phyloP scores from a whole-genome alignment of 2,329 filamentous ascomycete genomes.

The Ophiocordyceps camponoti-floridani region DNA sequence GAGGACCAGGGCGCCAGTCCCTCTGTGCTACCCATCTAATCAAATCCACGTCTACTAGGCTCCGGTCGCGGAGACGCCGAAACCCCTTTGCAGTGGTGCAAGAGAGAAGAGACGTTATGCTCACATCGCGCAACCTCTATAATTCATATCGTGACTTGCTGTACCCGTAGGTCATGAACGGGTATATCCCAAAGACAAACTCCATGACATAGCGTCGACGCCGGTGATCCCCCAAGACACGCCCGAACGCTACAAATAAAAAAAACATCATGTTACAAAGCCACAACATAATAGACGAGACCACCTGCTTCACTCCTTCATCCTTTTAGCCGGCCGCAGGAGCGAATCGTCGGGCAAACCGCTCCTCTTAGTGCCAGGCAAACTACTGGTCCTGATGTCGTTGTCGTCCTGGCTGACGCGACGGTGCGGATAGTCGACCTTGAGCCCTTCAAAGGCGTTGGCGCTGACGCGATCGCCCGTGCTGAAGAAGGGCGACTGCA shows the following conservation, averaged over 20 bases:
- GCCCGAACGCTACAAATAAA: no score
- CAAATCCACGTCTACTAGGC: neutral
- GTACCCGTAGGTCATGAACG: no score
- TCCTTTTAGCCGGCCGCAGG: slow-evolving; percentile 40
- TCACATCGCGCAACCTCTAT: no score
- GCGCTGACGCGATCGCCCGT: slow-evolving; percentile 54
- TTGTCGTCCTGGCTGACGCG: slow-evolving; percentile 90
- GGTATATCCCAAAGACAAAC: no score
- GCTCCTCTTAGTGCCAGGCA: slow-evolving; percentile 81
- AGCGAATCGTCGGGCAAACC: slow-evolving; percentile 67
- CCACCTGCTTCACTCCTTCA: slow-evolving; percentile 30
- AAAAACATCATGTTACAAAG: neutral
- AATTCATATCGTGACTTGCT: no score
- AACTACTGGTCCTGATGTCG: slow-evolving; percentile 76
- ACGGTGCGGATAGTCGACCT: slow-evolving; percentile 75
- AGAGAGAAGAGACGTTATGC: no score
- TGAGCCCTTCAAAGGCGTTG: slow-evolving; percentile 83
- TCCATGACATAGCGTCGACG: no score
- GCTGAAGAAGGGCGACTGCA: slow-evolving; percentile 82
- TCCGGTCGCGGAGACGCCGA: neutral
- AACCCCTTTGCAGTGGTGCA: no score
- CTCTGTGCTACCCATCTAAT: neutral
- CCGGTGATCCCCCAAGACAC: no score
- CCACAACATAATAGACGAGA: neutral
- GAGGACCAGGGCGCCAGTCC: neutral